These are phyloP conservation scores for Luffa aegyptiaca DNA, from an alignment of 306 rosid genomes.

Conservation along the genomic window DNA sequence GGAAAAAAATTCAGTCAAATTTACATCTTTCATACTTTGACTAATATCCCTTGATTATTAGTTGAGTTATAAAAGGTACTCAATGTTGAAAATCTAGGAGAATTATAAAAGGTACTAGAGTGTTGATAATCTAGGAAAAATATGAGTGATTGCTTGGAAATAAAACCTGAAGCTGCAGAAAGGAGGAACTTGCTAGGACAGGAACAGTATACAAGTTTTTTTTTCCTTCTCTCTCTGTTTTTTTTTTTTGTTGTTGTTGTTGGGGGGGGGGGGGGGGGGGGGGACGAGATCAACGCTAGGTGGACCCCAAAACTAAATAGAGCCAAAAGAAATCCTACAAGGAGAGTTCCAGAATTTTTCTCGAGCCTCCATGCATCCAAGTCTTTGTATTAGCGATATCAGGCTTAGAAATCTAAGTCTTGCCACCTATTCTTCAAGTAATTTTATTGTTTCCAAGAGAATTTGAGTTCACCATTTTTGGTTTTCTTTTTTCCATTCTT, in stretches of 20 bases:
- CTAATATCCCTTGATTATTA: not conserved
- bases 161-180: too few species aligned
- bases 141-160: too few species aligned
- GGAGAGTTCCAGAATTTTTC: not conserved
- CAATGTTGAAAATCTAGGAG: too few species aligned
- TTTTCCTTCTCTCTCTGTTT: too few species aligned
- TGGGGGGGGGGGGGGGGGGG: too few species aligned
- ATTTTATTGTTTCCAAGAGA: not conserved
- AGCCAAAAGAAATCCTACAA: not conserved
- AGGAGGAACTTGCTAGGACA: too few species aligned
- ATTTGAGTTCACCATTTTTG: not conserved
- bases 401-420: not conserved
- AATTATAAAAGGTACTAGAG: too few species aligned
- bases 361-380: not conserved
- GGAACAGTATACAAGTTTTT: too few species aligned
- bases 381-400: not conserved
- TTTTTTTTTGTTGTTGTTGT: too few species aligned
- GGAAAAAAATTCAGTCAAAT: not conserved
- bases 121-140: too few species aligned
- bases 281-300: not conserved
- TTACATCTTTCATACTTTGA: not conserved
- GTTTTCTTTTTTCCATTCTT: not conserved
- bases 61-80: too few species aligned
- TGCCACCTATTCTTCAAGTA: not conserved
- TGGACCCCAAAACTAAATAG: not conserved